Percentiles rank a stretch among this genome's conserved stretches.
phyloP scores from a whole-genome alignment of 2,329 filamentous ascomycete genomes.

The Aspergillus hiratsukae region DNA sequence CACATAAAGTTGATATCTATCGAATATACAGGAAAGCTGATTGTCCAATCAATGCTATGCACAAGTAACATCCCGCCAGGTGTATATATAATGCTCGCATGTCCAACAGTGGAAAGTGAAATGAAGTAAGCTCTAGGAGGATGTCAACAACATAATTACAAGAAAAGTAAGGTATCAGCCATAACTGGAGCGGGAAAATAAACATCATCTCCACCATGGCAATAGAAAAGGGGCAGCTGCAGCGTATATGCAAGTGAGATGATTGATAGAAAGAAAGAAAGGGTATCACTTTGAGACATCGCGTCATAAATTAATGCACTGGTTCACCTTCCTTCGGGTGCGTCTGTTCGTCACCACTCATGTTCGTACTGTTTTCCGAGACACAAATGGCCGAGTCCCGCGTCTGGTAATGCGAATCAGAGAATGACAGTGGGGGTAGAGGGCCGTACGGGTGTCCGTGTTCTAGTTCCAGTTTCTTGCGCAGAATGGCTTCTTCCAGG shows the following conservation, averaged over 20 bases:
- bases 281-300: slow-evolving; percentile 23
- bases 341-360: slow-evolving; percentile 11
- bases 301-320: slow-evolving; percentile 18
- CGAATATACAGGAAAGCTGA: slow-evolving; percentile 2
- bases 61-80: slow-evolving; percentile 19
- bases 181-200: not conserved
- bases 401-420: slow-evolving; percentile 20
- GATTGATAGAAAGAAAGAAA: slow-evolving; percentile 13
- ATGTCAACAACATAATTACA: slow-evolving; percentile 12
- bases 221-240: not conserved
- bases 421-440: slow-evolving; percentile 36
- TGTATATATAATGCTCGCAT: slow-evolving; percentile 13
- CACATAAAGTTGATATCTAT: not conserved
- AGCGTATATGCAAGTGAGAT: slow-evolving; percentile 7
- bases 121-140: slow-evolving; percentile 1
- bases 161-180: slow-evolving; percentile 9
- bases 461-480: slow-evolving; percentile 34
- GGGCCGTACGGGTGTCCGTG: slow-evolving; percentile 35
- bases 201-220: not conserved
- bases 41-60: slow-evolving; percentile 21
- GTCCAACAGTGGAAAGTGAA: slow-evolving; percentile 3
- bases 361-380: slow-evolving; percentile 9
- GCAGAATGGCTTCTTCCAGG: slow-evolving; percentile 40
- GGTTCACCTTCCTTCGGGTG: slow-evolving; percentile 3
- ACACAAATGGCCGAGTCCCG: slow-evolving; percentile 28